Base-by-base conservation (phyloP, 2,329 filamentous ascomycete genomes). In the Fonsecaea monophora region DNA sequence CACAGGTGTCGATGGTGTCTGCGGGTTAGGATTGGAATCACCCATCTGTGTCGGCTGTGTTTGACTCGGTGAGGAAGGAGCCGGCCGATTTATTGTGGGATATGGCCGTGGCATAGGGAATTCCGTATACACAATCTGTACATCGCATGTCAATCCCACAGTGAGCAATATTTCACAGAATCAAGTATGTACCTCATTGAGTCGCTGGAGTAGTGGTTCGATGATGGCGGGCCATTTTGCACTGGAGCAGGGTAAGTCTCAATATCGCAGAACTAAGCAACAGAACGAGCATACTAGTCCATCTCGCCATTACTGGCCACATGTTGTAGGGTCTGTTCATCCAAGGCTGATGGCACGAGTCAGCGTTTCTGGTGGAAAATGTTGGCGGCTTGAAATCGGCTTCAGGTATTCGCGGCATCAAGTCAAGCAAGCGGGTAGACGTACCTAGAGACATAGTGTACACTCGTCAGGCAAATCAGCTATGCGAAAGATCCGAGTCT, bases 41-140 rank as follows among this genome's bases (percentile, higher is more conserved):
- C 73, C 72, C 12, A 72, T 71, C 68, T 76, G 60, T 68, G 74
- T 68, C 69, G 53, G 48, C 50, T 68, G 64, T 35, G 58, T 48
- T 48, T 64, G 68, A 15, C 38, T 48, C 1, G 70, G 70, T 48
- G 70, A 70, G 7, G 62, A 60, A 77, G 77, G 65, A 76, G 78
- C 72, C 76, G 74, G 66, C 80, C 75, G 62, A 81, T 75, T 72
- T 80, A 74, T 67, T 79, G 78, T 53, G 81, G 84, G 60, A 87
- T 79, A 61, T 81, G 83, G 10, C 56, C 66, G 65, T 25, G 91
- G 91, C 72, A 90, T 89, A 50, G 91, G 88, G 73, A 96, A 97
- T 60, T 90, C 89, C 75, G 88, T 84, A 77, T 87, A 86, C 48
- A 91, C 86, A 72, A 93, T 94, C 92, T 96, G 67, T 18, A 61